phyloP scores from a whole-genome alignment of 345 rosid species.

The Eucalyptus sideroxylon region DNA sequence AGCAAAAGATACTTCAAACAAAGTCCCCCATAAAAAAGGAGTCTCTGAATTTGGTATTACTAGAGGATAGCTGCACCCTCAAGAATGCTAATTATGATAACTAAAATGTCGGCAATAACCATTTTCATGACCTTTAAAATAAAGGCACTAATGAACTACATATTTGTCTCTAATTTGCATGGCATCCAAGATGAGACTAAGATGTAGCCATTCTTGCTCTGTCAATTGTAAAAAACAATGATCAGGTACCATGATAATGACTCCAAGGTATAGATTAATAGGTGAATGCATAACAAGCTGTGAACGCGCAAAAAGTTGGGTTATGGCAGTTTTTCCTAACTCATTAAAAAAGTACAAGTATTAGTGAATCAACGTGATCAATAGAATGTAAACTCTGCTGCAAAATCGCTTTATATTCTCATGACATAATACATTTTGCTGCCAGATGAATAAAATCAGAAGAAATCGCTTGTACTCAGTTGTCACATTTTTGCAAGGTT shows the following conservation, averaged over 20 bases:
- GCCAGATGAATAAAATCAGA: too few species aligned
- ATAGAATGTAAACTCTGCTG: too few species aligned
- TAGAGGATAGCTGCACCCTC: not conserved
- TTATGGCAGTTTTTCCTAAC: too few species aligned
- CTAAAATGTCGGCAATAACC: not conserved
- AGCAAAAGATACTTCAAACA: not conserved
- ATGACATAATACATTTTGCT: too few species aligned
- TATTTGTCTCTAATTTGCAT: not conserved
- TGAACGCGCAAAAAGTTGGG: too few species aligned
- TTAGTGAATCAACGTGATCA: too few species aligned
- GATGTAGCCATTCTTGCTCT: not conserved
- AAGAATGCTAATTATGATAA: not conserved
- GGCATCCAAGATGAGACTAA: not conserved
- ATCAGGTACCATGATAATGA: not conserved
- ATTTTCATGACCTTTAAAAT: not conserved
- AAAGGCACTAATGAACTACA: not conserved
- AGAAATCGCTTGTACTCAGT: too few species aligned
- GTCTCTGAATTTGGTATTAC: not conserved
- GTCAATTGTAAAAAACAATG: not conserved
- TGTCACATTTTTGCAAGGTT: too few species aligned
- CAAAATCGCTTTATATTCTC: too few species aligned
- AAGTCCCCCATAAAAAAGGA: not conserved
- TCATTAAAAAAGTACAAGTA: too few species aligned
- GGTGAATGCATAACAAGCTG: too few species aligned
- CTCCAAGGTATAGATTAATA: not conserved